These are phyloP conservation scores for Aspergillus egyptiacus DNA, from an alignment of 495 filamentous ascomycete species.

Conservation along the genomic window DNA sequence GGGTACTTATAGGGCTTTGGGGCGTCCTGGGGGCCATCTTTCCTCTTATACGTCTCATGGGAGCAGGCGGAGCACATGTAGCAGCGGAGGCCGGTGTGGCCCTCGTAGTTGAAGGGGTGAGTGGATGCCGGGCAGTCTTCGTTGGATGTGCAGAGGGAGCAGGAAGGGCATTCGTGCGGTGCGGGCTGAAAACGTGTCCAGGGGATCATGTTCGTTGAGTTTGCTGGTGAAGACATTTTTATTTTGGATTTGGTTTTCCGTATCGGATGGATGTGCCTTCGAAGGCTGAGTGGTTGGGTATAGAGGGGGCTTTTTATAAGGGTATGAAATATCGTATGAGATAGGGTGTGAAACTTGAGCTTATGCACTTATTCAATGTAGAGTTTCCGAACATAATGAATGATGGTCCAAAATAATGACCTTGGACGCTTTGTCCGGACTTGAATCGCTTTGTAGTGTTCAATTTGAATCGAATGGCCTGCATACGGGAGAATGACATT, in stretches of 20 bases:
- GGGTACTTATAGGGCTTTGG: not conserved
- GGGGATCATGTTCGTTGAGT: not conserved
- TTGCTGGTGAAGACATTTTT: not conserved
- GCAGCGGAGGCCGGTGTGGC: not conserved
- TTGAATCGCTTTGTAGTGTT: too few species aligned
- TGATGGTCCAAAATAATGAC: too few species aligned
- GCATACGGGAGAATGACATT: too few species aligned
- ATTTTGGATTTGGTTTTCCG: not conserved
- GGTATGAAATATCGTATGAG: too few species aligned
- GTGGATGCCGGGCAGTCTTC: not conserved
- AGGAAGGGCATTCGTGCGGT: not conserved
- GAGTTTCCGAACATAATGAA: too few species aligned
- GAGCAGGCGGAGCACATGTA: conserved; percentile 6
- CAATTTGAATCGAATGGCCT: too few species aligned
- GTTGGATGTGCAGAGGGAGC: not conserved
- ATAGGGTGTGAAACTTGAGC: too few species aligned
- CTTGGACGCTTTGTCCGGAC: too few species aligned
- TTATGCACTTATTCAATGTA: too few species aligned
- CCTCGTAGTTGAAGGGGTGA: not conserved
- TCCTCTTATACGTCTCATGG: not conserved
- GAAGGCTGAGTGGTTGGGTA: not conserved
- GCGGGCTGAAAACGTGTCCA: not conserved
- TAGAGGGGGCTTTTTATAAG: too few species aligned
- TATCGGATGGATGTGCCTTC: not conserved
- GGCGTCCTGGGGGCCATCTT: not conserved